A percentile compares a stretch with the other conserved stretches of the same genome.
phyloP scores from a whole-genome alignment of 1,284 basidiomycete genomes.

The Puccinia sorghi region DNA sequence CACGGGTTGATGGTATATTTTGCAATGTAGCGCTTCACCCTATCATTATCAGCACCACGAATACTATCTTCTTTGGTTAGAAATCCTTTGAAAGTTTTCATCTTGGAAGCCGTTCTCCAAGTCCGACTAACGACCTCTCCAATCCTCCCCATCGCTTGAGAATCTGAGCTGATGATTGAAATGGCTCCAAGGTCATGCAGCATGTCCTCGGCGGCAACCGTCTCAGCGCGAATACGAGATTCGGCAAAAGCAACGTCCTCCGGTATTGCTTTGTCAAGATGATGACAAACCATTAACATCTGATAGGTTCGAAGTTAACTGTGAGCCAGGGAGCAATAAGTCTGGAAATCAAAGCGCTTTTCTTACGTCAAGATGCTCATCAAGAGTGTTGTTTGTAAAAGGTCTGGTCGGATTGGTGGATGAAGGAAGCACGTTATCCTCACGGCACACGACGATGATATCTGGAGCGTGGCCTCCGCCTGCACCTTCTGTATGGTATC shows the following conservation, averaged over 20 bases:
- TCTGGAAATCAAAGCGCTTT: not conserved
- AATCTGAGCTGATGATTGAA: slow-evolving; percentile 89
- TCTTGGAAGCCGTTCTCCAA: slow-evolving; percentile 96
- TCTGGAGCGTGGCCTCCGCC: slow-evolving; percentile 98
- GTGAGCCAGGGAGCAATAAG: not conserved
- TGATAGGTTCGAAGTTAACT: slow-evolving; percentile 56
- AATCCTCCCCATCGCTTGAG: slow-evolving; percentile 96
- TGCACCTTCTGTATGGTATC: slow-evolving; percentile 89
- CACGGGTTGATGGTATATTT: slow-evolving; percentile 99
- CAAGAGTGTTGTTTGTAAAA: slow-evolving; percentile 85
- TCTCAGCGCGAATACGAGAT: slow-evolving; percentile 93
- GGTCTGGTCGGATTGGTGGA: slow-evolving; percentile 98
- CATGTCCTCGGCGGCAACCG: slow-evolving; percentile 95
- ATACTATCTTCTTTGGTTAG: slow-evolving; percentile 67
- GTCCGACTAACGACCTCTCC: slow-evolving; percentile 91
- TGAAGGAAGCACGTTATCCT: slow-evolving; percentile 87
- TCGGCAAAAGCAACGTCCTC: slow-evolving; percentile 97
- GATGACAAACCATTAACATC: slow-evolving; percentile 85
- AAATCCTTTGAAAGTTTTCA: slow-evolving; percentile 78
- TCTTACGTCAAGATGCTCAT: slow-evolving; percentile 92
- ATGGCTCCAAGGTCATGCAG: slow-evolving; percentile 93
- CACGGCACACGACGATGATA: slow-evolving; percentile 91
- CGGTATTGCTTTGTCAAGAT: slow-evolving; percentile 60
- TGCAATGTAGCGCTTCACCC: slow-evolving; percentile 94
- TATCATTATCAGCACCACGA: slow-evolving; percentile 75